Percentiles rank a stretch among this genome's conserved stretches.
These are phyloP conservation scores for Crucibulum cyathiforme DNA, from an alignment of 1,284 basidiomycete genomes.

Conservation along the genomic window DNA sequence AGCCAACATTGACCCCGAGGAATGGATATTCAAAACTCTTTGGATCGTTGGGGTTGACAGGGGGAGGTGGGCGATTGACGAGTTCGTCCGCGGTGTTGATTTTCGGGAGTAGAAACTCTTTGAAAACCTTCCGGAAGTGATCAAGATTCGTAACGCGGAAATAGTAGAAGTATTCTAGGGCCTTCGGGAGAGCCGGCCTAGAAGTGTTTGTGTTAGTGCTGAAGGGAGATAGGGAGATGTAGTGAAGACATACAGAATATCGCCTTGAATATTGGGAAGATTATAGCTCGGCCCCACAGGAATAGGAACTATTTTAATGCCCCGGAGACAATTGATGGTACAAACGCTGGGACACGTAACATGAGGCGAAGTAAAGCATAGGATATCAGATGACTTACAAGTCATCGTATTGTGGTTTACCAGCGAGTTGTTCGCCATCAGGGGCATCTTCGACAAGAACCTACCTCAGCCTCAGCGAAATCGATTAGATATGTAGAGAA, in stretches of 20 bases:
- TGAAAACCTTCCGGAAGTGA: constrained; percentile 11
- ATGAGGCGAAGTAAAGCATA: not conserved
- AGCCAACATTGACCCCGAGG: constrained; percentile 17
- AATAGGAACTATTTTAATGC: constrained; percentile 3
- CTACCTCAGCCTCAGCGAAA: not conserved
- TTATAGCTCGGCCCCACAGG: constrained; percentile 8
- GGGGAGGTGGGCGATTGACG: constrained; percentile 5
- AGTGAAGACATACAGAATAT: constrained; percentile 17
- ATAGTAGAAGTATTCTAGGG: constrained; percentile 23
- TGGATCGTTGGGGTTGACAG: constrained; percentile 5
- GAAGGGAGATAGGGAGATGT: not conserved
- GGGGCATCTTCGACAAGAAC: constrained; percentile 17
- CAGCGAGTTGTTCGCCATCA: constrained; percentile 1
- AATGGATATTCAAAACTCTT: constrained; percentile 7
- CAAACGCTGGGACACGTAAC: constrained; percentile 5
- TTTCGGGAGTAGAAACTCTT: constrained; percentile 16
- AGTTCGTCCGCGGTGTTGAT: constrained; percentile 14
- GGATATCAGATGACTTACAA: constrained; percentile 6
- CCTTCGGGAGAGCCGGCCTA: constrained; percentile 23
- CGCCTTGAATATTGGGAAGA: constrained; percentile 21
- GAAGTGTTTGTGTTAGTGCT: not conserved
- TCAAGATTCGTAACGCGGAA: constrained; percentile 11
- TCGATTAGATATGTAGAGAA: not conserved
- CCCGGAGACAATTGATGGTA: constrained; percentile 5
- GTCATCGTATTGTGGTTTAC: constrained; percentile 7